A percentile compares a stretch with the other conserved stretches of the same genome.
phyloP scores from a whole-genome alignment of 441 rosid genomes.

The Melianthus villosus region DNA sequence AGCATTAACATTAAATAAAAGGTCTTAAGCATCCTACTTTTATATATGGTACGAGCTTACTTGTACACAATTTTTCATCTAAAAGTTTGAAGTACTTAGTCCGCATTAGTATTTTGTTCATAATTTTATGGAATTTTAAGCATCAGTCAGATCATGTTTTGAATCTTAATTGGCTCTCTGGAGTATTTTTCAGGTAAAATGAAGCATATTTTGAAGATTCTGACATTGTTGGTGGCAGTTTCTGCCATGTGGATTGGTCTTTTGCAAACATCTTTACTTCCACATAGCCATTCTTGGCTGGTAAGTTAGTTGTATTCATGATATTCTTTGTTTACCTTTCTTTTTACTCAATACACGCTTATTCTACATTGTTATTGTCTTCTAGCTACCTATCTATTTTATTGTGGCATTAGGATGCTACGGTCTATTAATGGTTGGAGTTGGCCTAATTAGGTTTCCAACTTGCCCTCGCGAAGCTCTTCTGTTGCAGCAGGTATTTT shows the following conservation, averaged over 20 bases:
- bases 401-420: slow-evolving; percentile 75
- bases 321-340: neutral
- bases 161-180: no score
- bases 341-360: slow-evolving; percentile 2
- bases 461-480: slow-evolving; percentile 78
- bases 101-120: no score
- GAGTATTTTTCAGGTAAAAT: no score
- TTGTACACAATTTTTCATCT: no score
- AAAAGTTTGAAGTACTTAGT: no score
- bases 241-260: slow-evolving; percentile 66
- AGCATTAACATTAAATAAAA: no score
- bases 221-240: slow-evolving; percentile 38
- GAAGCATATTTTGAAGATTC: slow-evolving; percentile 76
- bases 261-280: slow-evolving; percentile 52
- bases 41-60: no score
- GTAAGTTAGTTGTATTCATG: slow-evolving; percentile 24
- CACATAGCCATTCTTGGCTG: slow-evolving; percentile 53
- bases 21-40: no score
- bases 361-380: neutral
- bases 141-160: no score
- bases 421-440: slow-evolving; percentile 81
- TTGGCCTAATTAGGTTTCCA: slow-evolving; percentile 71
- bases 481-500: slow-evolving; percentile 67
- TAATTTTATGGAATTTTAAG: no score
- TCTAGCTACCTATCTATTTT: slow-evolving; percentile 62